Evolutionary conservation across 345 rosid species (phyloP).

Genomic region (Sisymbrium irio): DNA sequence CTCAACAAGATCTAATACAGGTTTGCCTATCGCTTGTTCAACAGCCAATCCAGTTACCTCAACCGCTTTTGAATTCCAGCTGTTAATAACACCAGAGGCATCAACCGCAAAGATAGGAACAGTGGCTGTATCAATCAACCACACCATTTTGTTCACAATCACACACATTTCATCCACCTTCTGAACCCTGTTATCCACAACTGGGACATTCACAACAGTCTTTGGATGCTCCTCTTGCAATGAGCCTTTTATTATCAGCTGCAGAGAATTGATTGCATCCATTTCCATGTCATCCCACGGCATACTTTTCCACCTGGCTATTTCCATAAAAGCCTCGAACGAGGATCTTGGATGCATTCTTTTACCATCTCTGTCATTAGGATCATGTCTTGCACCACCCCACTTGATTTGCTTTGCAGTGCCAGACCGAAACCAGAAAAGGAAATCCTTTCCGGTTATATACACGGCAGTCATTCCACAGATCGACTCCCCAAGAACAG

Average conservation of each 20-base stretch:
- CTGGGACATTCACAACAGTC: slow-evolving; percentile 44
- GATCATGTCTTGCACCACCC: slow-evolving; percentile 88
- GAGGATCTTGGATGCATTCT: slow-evolving; percentile 87
- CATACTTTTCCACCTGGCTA: slow-evolving; percentile 61
- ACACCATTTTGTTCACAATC: slow-evolving; percentile 77
- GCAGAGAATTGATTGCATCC: slow-evolving; percentile 87
- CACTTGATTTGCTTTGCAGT: slow-evolving; percentile 79
- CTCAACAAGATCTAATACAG: slow-evolving; percentile 53
- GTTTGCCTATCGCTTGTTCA: slow-evolving; percentile 71
- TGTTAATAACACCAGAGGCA: slow-evolving; percentile 60
- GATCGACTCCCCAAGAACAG: slow-evolving; percentile 60
- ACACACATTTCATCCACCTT: slow-evolving; percentile 56
- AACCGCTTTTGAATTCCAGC: slow-evolving; percentile 78
- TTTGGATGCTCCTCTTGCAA: slow-evolving; percentile 59
- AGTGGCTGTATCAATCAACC: slow-evolving; percentile 79
- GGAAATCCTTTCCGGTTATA: slow-evolving; percentile 61
- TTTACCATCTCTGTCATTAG: slow-evolving; percentile 62
- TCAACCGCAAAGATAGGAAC: slow-evolving; percentile 84
- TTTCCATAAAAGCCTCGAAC: slow-evolving; percentile 82
- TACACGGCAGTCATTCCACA: slow-evolving; percentile 72
- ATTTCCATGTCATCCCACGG: slow-evolving; percentile 87
- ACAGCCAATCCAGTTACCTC: slow-evolving; percentile 71
- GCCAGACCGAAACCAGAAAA: slow-evolving; percentile 86
- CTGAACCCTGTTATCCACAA: slow-evolving; percentile 48
- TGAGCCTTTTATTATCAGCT: slow-evolving; percentile 71